Evolutionary conservation across 2,329 filamentous ascomycete genomes (phyloP).

Genomic region (Paracorniculantispora psalliotae): DNA sequence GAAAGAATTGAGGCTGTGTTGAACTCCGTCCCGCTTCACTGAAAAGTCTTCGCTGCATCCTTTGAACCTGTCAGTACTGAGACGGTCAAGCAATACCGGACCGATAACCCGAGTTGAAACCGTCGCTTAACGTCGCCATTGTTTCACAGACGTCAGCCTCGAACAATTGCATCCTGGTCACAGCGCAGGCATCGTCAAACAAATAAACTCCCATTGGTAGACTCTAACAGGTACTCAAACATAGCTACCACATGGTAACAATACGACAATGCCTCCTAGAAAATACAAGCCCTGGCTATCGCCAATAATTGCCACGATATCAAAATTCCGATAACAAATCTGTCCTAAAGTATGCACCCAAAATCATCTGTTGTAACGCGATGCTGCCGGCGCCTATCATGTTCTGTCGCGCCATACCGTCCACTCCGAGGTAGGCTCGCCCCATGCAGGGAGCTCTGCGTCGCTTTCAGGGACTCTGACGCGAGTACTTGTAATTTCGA

Average conservation of each 20-base stretch:
- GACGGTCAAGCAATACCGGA: neutral
- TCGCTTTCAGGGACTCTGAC: slow-evolving; percentile 23
- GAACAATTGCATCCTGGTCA: neutral
- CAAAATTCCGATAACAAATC: slow-evolving; percentile 10
- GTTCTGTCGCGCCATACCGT: slow-evolving; percentile 5
- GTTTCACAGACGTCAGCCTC: neutral
- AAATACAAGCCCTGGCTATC: slow-evolving; percentile 9
- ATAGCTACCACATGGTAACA: slow-evolving; percentile 11
- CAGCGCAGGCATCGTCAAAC: neutral
- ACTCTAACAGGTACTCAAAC: slow-evolving; percentile 10
- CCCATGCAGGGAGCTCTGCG: slow-evolving; percentile 26
- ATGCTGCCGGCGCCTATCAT: neutral
- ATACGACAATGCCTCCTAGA: slow-evolving; percentile 11
- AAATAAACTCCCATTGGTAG: slow-evolving; percentile 8
- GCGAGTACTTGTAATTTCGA: slow-evolving; percentile 27
- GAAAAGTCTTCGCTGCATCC: neutral
- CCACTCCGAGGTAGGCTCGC: slow-evolving; percentile 8
- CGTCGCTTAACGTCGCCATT: neutral
- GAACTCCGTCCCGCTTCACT: neutral
- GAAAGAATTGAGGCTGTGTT: neutral
- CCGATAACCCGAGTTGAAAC: neutral
- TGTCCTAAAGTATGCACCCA: slow-evolving; percentile 8
- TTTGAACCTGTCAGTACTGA: neutral
- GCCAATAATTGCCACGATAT: slow-evolving; percentile 14
- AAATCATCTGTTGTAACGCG: slow-evolving; percentile 6